Evolutionary conservation across 441 rosid species (phyloP).

Genomic region (Hura crepitans): DNA sequence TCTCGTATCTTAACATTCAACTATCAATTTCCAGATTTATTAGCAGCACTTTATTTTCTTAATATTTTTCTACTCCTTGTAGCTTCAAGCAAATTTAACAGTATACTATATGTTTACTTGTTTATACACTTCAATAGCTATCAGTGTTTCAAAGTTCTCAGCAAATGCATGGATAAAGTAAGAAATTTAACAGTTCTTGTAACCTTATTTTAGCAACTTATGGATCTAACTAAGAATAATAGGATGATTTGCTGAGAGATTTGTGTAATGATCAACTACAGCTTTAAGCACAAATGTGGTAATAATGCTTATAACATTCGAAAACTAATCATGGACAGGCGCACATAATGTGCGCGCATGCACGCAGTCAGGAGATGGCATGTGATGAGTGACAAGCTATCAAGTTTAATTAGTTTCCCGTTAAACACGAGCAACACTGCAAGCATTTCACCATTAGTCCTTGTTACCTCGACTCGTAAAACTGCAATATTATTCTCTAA

Average conservation of each 20-base stretch:
- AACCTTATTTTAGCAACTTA: background rate
- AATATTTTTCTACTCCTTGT: background rate
- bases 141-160: background rate
- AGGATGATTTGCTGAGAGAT: no score
- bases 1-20: background rate
- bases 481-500: background rate
- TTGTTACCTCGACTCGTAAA: background rate
- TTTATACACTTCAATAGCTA: background rate
- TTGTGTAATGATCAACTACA: no score
- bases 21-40: background rate
- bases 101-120: no score
- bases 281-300: background rate
- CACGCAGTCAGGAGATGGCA: no score
- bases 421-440: background rate
- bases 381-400: background rate
- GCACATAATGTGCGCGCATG: no score
- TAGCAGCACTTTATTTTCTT: background rate
- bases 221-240: no score
- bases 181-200: background rate
- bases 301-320: background rate
- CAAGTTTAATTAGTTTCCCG: background rate
- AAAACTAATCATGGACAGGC: no score
- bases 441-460: background rate
- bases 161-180: background rate
- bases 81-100: conserved; percentile 7